Base-by-base conservation (phyloP, 768 basidiomycete species). In the Boletus fagicola region DNA sequence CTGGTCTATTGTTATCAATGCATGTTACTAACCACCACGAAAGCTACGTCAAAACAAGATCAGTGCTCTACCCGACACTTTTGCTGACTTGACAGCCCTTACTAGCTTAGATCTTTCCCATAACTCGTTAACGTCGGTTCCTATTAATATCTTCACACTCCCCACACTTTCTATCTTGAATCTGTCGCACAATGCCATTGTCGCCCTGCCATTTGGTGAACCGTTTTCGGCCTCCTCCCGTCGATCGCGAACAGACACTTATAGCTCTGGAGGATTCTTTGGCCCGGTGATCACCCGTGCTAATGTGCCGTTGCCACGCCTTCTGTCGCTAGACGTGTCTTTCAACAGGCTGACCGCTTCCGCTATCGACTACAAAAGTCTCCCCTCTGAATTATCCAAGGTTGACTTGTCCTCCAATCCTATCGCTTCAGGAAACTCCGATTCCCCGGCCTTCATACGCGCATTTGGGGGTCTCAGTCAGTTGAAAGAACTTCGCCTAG, bases 41-140 rank as follows among this genome's bases (percentile, higher is more conserved):
- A 55, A 93, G 91, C 72, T 93, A 40, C 90, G 90, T 69, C 84
- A 84, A 65, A 94, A 94, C 74, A 83, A 79, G 63, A 70, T 94
- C 24, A 65, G 72, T 2, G 70, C 75, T 20, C 75, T 94, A 3
- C 91, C 91, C 6, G 74, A 80, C 50, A 78, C 83, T 1, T 84
- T 93, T 59, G 80, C 81, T 0, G 87, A 93, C 71, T 75, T 94
- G 47, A 81, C 82, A 0, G 78, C 79, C 22, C 77, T 94, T 20
- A 84, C 85, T 13, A 75, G 74, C 48, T 75, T 93, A 59, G 89
- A 94, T 72, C 72, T 94, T 35, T 92, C 90, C 0, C 79, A 88
- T 68, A 93, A 93, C 68, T 71, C 76, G 5, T 76, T 94, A 33
- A 79, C 79, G 0, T 73, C 80, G 5, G 77, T 92, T 12, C 91